Conservation (phyloP, 2,329 filamentous ascomycete genomes). For the Fusarium torreyae region DNA sequence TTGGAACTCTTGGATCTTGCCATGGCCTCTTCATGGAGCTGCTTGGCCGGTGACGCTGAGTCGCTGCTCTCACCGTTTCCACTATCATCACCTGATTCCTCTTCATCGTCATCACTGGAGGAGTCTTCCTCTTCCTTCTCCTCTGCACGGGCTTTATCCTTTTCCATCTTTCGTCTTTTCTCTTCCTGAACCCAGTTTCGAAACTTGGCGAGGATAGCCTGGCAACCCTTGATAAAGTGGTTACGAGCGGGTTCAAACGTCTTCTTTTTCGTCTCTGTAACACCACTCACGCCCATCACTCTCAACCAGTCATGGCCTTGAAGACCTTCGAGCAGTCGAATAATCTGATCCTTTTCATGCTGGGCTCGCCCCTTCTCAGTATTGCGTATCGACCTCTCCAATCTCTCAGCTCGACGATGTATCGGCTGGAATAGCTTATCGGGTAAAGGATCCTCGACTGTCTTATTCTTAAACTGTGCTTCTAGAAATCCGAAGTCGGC, state of each 20-base stretch:
- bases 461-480: constrained; percentile 61
- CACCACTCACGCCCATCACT: constrained; percentile 87
- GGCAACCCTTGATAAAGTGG: constrained; percentile 87
- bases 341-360: constrained; percentile 76
- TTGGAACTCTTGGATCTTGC: constrained; percentile 64
- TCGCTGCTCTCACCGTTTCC: constrained; percentile 72
- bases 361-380: constrained; percentile 75
- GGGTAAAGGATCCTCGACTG: constrained; percentile 68
- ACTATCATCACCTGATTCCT: constrained; percentile 54
- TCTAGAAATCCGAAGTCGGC: constrained; percentile 71
- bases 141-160: constrained; percentile 69
- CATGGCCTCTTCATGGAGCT: constrained; percentile 80
- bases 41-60: constrained; percentile 69
- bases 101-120: constrained; percentile 44
- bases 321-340: constrained; percentile 81
- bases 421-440: constrained; percentile 68
- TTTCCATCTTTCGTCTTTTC: constrained; percentile 83
- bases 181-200: constrained; percentile 90
- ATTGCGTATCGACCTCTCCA: constrained; percentile 75
- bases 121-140: constrained; percentile 53
- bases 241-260: constrained; percentile 88
- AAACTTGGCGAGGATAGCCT: constrained; percentile 89
- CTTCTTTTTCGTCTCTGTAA: constrained; percentile 89
- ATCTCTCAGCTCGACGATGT: constrained; percentile 72
- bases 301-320: constrained; percentile 94